Evolutionary conservation across 2,329 filamentous ascomycete species (phyloP).

Genomic region (Beauveria asiatica): DNA sequence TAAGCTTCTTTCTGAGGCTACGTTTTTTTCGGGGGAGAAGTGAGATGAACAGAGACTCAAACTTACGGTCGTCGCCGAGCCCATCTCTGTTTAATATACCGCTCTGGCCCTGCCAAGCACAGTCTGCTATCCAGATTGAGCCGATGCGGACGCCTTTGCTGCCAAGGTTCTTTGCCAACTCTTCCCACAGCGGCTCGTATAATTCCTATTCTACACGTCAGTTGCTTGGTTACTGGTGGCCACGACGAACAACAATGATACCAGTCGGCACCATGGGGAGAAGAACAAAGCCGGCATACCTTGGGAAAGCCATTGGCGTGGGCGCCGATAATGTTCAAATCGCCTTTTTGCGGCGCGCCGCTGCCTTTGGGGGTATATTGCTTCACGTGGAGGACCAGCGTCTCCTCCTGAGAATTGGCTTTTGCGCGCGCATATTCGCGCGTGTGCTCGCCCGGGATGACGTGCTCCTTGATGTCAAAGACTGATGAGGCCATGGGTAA

Average conservation of each 20-base stretch:
- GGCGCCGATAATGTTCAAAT: constrained; percentile 76
- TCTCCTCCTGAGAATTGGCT: constrained; percentile 63
- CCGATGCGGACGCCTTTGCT: constrained; percentile 60
- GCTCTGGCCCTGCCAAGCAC: constrained; percentile 76
- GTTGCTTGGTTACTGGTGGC: not conserved
- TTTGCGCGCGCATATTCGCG: constrained; percentile 73
- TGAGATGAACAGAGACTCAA: not conserved
- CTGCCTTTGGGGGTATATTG: constrained; percentile 78
- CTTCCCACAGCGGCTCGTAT: constrained; percentile 88
- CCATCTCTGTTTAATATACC: constrained; percentile 65
- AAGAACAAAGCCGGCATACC: constrained; percentile 33
- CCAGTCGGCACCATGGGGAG: not conserved
- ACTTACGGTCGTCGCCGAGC: constrained; percentile 76
- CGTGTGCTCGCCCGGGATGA: constrained; percentile 66
- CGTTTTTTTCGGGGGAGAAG: not conserved
- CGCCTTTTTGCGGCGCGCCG: constrained; percentile 56
- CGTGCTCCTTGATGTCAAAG: constrained; percentile 66
- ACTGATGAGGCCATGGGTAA: constrained; percentile 20
- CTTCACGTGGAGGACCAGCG: constrained; percentile 68
- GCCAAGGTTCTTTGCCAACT: constrained; percentile 54
- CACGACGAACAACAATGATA: too few species aligned
- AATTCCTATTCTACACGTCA: constrained; percentile 55
- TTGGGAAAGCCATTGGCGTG: constrained; percentile 94
- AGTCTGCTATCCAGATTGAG: constrained; percentile 82
- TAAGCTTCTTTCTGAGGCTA: not conserved